These are phyloP conservation scores for Penicillium tannophilum DNA, from an alignment of 495 filamentous ascomycete genomes.

Conservation along the genomic window DNA sequence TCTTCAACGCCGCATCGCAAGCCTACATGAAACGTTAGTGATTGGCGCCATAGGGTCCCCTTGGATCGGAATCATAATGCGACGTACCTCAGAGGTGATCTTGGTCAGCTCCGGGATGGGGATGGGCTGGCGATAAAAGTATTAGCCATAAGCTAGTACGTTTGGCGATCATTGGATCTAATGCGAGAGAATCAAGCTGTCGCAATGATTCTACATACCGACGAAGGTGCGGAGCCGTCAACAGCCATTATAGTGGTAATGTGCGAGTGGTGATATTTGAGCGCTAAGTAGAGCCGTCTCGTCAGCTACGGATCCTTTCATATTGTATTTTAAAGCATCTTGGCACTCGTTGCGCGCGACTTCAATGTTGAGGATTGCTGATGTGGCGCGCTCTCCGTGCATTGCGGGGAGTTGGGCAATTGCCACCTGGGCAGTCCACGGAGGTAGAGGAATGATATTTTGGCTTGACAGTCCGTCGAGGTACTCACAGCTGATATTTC, in stretches of 20 bases:
- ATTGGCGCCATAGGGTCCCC: neutral
- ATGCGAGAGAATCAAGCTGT: neutral
- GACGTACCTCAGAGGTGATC: conserved; percentile 78
- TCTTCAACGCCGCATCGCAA: conserved; percentile 74
- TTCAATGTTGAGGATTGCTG: neutral
- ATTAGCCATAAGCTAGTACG: neutral
- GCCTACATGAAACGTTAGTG: conserved; percentile 54
- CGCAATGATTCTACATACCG: conserved; percentile 32
- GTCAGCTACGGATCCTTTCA: neutral
- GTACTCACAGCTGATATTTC: neutral
- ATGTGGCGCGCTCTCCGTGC: neutral
- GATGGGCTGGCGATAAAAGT: conserved; percentile 61
- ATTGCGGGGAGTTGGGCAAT: conserved; percentile 1
- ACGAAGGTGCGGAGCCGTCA: conserved; percentile 32
- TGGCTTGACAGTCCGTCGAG: neutral
- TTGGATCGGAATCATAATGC: neutral
- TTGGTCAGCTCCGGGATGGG: conserved; percentile 74
- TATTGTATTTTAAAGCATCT: neutral
- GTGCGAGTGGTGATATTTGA: neutral
- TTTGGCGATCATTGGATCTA: neutral
- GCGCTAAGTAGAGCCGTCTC: neutral
- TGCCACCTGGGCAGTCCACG: neutral
- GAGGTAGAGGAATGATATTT: neutral
- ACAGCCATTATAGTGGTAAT: conserved; percentile 36
- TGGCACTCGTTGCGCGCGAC: neutral